phyloP scores from a whole-genome alignment of 2,329 filamentous ascomycete genomes.

The Achaetomium macrosporum region DNA sequence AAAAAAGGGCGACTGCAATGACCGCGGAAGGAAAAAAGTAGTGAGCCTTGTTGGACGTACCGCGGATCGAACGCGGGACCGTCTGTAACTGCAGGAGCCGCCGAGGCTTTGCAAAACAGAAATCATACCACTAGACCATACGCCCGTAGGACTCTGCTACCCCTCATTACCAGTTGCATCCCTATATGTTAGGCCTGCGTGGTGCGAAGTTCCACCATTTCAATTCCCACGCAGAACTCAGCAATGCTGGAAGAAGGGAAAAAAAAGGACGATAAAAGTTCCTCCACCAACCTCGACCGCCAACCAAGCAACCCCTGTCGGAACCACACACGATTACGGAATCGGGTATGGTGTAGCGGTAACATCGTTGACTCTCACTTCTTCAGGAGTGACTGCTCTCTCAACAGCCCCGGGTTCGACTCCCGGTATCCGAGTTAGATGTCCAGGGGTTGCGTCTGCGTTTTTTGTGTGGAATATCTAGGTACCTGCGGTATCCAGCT shows the following conservation, averaged over 20 bases:
- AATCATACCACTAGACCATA: slow-evolving; percentile 21
- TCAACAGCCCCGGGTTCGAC: slow-evolving; percentile 2
- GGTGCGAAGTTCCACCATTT: no score
- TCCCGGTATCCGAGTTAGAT: slow-evolving; percentile 6
- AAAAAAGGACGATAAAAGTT: not conserved
- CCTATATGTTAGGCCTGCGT: no score
- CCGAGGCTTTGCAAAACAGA: slow-evolving; percentile 14
- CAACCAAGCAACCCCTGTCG: slow-evolving; percentile 1
- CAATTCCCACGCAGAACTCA: no score
- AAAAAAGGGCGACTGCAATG: not conserved
- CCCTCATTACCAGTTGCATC: no score
- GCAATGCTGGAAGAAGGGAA: not conserved
- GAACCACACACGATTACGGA: not conserved
- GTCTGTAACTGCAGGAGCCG: slow-evolving; percentile 5
- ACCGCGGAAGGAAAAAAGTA: not conserved
- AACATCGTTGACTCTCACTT: slow-evolving; percentile 6
- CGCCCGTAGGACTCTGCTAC: slow-evolving; percentile 7
- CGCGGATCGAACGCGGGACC: slow-evolving; percentile 20
- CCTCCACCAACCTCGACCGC: no score
- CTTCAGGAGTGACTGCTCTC: slow-evolving; percentile 3
- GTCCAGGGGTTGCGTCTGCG: not conserved
- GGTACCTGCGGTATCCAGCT: no score
- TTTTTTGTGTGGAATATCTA: not conserved
- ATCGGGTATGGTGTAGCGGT: slow-evolving; percentile 6
- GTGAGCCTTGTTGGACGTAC: slow-evolving; percentile 7